phyloP scores from a whole-genome alignment of 1,139 yeast species.

The Insectozyma bohioensis region DNA sequence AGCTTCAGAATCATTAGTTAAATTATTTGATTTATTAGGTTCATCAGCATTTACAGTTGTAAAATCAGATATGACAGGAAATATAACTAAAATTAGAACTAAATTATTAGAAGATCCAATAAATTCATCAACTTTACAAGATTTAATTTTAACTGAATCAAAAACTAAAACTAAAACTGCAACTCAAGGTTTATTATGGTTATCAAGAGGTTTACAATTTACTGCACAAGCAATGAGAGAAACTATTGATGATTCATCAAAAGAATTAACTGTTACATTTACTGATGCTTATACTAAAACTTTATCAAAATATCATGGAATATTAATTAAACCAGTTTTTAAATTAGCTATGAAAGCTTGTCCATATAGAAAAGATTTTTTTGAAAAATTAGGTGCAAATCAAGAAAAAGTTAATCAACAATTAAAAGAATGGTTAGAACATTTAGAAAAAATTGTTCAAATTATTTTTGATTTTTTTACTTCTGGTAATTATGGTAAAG shows the following conservation, averaged over 20 bases:
- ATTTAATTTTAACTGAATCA: slow-evolving; percentile 68
- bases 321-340: slow-evolving; percentile 82
- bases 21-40: slow-evolving; percentile 80
- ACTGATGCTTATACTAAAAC: slow-evolving; percentile 82
- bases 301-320: slow-evolving; percentile 75
- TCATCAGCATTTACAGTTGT: slow-evolving; percentile 84
- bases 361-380: slow-evolving; percentile 87
- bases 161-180: slow-evolving; percentile 72
- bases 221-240: slow-evolving; percentile 88
- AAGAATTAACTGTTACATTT: slow-evolving; percentile 74
- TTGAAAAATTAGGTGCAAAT: slow-evolving; percentile 73
- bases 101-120: slow-evolving; percentile 67
- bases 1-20: slow-evolving; percentile 82
- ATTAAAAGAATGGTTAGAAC: slow-evolving; percentile 70
- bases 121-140: slow-evolving; percentile 68
- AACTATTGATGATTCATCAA: slow-evolving; percentile 58
- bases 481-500: slow-evolving; percentile 85
- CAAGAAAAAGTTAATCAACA: slow-evolving; percentile 65
- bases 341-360: slow-evolving; percentile 95
- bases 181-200: slow-evolving; percentile 90
- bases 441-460: slow-evolving; percentile 72
- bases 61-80: slow-evolving; percentile 87
- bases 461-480: slow-evolving; percentile 74
- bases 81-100: slow-evolving; percentile 71
- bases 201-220: slow-evolving; percentile 80